Base-by-base conservation (phyloP, 208 protist genomes). In the Wallacemonas sp. region DNA sequence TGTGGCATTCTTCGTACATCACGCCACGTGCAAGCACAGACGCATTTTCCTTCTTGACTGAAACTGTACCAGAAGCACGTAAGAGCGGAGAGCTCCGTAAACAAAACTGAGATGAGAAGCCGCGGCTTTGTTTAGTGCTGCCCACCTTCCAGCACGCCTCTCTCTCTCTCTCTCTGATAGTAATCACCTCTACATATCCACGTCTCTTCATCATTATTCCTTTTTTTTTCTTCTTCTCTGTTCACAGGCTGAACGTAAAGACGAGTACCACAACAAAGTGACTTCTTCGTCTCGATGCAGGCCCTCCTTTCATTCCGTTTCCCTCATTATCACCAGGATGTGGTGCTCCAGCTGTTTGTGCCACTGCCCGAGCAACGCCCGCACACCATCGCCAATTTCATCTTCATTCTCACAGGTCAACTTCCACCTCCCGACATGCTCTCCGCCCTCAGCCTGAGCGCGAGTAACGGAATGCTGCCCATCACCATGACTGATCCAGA, bases 361-460 rank as follows among this genome's bases (percentile, higher is more conserved):
- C 81, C 76, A 0, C 38, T 77, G 14, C 74, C 77, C 0, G 75
- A 76, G 36, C 74, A 87, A 59, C 84, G 84, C 14, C 88, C 84
- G 11, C 72, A 64, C 58, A 70, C 78, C 12, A 73, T 76, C 14
- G 72, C 76, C n/a, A 94, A 94, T 61, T 77, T 91, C 17, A 51
- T 79, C 38, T 94, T 83, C 61, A 79, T 86, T 75, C 73, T 74
- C 68, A 86, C 84, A 15, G 82, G 84, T 0, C 58, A 83, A 51
- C 70, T 91, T 2, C 88, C 84, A 0, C 72, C 81, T 2, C 19
- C 55, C 12, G 74, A 78, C 28, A 36, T 82, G 44, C 15, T 86
- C 44, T 1, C n/a, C 22, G 64, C 63, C 0, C 63, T 88, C 11
- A 66, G 39, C 42, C 51, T 83, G 11, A 63, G 75, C 26, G 38